Base-by-base conservation (phyloP, 345 rosid genomes). In the Angophora floribunda region DNA sequence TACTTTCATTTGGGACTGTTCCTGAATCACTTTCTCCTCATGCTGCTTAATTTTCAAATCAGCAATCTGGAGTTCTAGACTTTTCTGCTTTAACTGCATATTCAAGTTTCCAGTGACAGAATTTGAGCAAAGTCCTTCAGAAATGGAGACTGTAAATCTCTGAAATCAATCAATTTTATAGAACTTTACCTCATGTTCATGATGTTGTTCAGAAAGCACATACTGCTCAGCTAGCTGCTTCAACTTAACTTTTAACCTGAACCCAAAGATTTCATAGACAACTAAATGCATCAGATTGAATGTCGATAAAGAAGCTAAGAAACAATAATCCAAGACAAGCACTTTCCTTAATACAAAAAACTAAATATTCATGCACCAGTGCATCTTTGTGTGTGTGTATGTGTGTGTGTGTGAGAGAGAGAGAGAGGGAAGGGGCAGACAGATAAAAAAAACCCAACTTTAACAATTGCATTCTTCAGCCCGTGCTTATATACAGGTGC, bases 221-320 rank as follows among this genome's bases (percentile, higher is more conserved):
- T 91, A 96, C 89, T 96, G 99, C 92, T 96, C 99, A 87, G 95
- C 96, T 61, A 97, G 92, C 91, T 96, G 95, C 93, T 96, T 96
- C 95, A 97, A 92, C 91, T 95, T 95, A 86, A 85, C 92, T 90
- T 97, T 94, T 90, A 96, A 93, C 99, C 99, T 97, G 91, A 82
- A 88, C 17, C 91, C 75, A 70, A 89, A 87, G 49, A 75, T 75
- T 16, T 17, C 79, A 67, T 16, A 32, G 45, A 32, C 24, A 67
- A 9, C 82, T 75, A 75, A 75, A 75, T 75, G 82, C 49, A 75
- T 75, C 49, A 75, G 22, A 41, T 19, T 36, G 82, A 75, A 75
- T 75, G 82, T 47, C 14, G 6, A 19, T 36, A 9, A 75, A 36
- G 82, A 75, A 75, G 49, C 49, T 75, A 75, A 44, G 82, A 75